A percentile compares a stretch with the other conserved stretches of the same genome.
Conservation (phyloP, 2,329 filamentous ascomycete species). For the Talaromyces sp. region DNA sequence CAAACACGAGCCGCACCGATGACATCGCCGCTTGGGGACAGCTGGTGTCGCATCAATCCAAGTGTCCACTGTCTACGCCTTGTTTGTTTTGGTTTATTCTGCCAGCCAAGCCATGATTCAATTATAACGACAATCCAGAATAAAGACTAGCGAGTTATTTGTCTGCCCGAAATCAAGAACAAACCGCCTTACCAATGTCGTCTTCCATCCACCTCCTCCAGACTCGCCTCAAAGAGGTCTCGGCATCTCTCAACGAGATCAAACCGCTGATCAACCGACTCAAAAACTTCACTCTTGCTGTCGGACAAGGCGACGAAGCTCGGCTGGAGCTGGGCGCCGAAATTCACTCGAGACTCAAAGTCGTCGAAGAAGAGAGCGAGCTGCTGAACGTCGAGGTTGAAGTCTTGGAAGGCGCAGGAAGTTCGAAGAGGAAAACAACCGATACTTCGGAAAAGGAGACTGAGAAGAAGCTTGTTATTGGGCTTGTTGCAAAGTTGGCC, state of each 20-base stretch:
- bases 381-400: slow-evolving; percentile 70
- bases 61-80: not conserved
- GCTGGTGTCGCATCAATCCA: not conserved
- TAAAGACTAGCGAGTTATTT: not conserved
- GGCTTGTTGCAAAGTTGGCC: slow-evolving; percentile 60
- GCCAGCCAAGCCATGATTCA: not conserved
- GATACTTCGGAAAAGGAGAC: slow-evolving; percentile 51
- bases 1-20: not conserved
- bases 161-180: not conserved
- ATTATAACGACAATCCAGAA: not conserved
- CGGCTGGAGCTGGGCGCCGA: slow-evolving; percentile 71
- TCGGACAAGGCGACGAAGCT: slow-evolving; percentile 57
- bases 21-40: not conserved
- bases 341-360: slow-evolving; percentile 70
- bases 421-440: slow-evolving; percentile 25
- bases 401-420: slow-evolving; percentile 52
- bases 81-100: not conserved
- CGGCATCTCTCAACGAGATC: slow-evolving; percentile 48
- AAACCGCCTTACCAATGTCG: slow-evolving; percentile 27
- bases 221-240: slow-evolving; percentile 46
- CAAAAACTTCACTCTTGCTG: slow-evolving; percentile 56
- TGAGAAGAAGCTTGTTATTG: slow-evolving; percentile 60
- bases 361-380: slow-evolving; percentile 78
- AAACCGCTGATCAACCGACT: slow-evolving; percentile 52
- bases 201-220: slow-evolving; percentile 34